phyloP scores from a whole-genome alignment of 2,329 filamentous ascomycete genomes.

The Acrocalymma vagum region DNA sequence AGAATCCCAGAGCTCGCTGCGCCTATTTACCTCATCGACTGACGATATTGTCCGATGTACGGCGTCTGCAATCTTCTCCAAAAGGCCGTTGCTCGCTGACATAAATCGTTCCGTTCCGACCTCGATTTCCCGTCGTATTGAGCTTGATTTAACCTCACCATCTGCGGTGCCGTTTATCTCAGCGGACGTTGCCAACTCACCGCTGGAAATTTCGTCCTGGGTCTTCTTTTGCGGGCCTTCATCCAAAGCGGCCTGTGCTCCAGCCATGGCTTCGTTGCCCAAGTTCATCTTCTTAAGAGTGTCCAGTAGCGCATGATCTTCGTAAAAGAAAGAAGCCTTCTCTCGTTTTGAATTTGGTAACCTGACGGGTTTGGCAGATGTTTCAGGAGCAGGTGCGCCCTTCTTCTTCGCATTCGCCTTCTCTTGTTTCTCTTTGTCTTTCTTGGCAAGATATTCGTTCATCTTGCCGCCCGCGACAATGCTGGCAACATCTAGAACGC shows the following conservation, averaged over 20 bases:
- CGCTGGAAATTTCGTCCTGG: slow-evolving; percentile 43
- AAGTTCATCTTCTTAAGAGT: slow-evolving; percentile 61
- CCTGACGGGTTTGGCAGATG: slow-evolving; percentile 65
- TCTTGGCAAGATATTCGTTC: slow-evolving; percentile 82
- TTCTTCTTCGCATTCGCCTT: slow-evolving; percentile 68
- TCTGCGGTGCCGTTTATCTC: slow-evolving; percentile 41
- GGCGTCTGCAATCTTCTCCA: slow-evolving; percentile 84
- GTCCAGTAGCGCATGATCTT: slow-evolving; percentile 68
- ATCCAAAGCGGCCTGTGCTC: slow-evolving; percentile 62
- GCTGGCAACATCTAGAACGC: slow-evolving; percentile 83
- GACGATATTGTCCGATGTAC: slow-evolving; percentile 85
- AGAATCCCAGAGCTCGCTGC: slow-evolving; percentile 89
- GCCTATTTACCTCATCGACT: slow-evolving; percentile 84
- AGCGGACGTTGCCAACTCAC: slow-evolving; percentile 27
- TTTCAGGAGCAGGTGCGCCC: slow-evolving; percentile 66
- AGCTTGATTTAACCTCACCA: slow-evolving; percentile 29
- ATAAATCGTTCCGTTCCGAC: slow-evolving; percentile 79
- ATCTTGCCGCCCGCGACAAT: slow-evolving; percentile 85
- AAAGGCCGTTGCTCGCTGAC: slow-evolving; percentile 70
- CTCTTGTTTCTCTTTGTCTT: slow-evolving; percentile 80
- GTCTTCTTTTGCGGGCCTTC: slow-evolving; percentile 53
- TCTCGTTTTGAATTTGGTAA: slow-evolving; percentile 77
- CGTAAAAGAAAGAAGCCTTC: slow-evolving; percentile 76
- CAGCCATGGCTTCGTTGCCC: slow-evolving; percentile 55
- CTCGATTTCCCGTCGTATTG: slow-evolving; percentile 70